These are phyloP conservation scores for Phytophthora colocasiae DNA, from an alignment of 352 stramenopile species.

Conservation along the genomic window DNA sequence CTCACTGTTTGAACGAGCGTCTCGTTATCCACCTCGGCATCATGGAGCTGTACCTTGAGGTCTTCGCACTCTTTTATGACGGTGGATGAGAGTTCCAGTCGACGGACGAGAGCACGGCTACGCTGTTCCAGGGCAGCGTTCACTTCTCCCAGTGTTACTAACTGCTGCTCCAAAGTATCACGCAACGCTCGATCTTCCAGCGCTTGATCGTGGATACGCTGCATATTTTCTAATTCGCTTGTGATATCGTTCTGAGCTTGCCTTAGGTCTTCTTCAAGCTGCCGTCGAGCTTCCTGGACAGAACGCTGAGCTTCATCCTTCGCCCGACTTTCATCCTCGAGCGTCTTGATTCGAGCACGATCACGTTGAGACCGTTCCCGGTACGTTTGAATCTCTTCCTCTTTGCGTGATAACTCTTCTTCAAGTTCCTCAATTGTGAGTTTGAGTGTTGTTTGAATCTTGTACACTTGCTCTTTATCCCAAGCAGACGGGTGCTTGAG, in stretches of 20 bases:
- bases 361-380: slow-evolving; percentile 64
- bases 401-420: slow-evolving; percentile 75
- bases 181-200: slow-evolving; percentile 64
- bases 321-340: slow-evolving; percentile 57
- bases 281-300: slow-evolving; percentile 39
- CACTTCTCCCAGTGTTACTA: slow-evolving; percentile 78
- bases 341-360: slow-evolving; percentile 55
- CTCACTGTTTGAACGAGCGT: slow-evolving; percentile 67
- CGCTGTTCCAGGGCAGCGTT: slow-evolving; percentile 78
- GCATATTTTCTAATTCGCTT: slow-evolving; percentile 58
- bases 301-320: slow-evolving; percentile 48
- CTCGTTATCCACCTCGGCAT: slow-evolving; percentile 76
- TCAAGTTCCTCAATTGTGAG: slow-evolving; percentile 83
- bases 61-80: slow-evolving; percentile 65
- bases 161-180: slow-evolving; percentile 66
- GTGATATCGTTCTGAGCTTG: slow-evolving; percentile 63
- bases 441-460: slow-evolving; percentile 77
- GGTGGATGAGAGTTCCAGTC: slow-evolving; percentile 60
- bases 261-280: slow-evolving; percentile 65
- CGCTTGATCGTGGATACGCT: slow-evolving; percentile 51
- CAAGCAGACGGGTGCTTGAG: slow-evolving; percentile 45
- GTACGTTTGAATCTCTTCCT: slow-evolving; percentile 57
- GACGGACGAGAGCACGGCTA: slow-evolving; percentile 68
- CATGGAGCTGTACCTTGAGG: slow-evolving; percentile 65
- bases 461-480: slow-evolving; percentile 76